Percentiles rank a stretch among this genome's conserved stretches.
phyloP scores from a whole-genome alignment of 345 rosid species.

The Syzygium grande region DNA sequence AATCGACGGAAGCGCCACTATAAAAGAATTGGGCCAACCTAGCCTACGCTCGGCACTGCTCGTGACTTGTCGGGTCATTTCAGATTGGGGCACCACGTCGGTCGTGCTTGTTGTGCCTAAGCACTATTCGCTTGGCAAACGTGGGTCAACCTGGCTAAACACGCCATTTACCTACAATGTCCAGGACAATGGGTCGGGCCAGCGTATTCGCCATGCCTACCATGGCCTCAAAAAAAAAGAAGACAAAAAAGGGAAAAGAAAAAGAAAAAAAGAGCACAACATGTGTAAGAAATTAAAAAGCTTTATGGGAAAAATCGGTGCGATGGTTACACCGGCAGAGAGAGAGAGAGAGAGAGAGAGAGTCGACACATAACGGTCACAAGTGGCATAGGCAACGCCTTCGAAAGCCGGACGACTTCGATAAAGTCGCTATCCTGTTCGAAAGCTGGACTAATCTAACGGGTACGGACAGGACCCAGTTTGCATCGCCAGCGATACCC shows the following conservation, averaged over 20 bases:
- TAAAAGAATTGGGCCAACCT: not conserved
- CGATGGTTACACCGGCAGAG: not conserved
- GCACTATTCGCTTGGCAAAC: not conserved
- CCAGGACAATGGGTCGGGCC: not conserved
- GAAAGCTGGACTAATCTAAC: not conserved
- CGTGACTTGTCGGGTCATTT: not conserved
- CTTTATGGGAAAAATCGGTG: not conserved
- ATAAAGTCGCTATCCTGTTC: not conserved
- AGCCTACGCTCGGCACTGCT: rapidly evolving
- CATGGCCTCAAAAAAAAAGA: not conserved
- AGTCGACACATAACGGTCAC: not conserved
- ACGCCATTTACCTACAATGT: not conserved
- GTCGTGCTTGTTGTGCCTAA: not conserved
- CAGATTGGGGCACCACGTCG: rapidly evolving
- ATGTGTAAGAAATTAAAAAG: not conserved
- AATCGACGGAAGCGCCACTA: rapidly evolving
- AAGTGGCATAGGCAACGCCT: not conserved
- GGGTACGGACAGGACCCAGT: not conserved
- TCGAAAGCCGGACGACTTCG: not conserved
- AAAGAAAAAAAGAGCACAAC: not conserved
- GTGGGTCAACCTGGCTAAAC: rapidly evolving
- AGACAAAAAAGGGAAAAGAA: too few species aligned
- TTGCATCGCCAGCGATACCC: not conserved
- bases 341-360: not conserved
- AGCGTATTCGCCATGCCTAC: not conserved